These are phyloP conservation scores for Pelargonium australe DNA, from an alignment of 441 rosid genomes.

Conservation along the genomic window DNA sequence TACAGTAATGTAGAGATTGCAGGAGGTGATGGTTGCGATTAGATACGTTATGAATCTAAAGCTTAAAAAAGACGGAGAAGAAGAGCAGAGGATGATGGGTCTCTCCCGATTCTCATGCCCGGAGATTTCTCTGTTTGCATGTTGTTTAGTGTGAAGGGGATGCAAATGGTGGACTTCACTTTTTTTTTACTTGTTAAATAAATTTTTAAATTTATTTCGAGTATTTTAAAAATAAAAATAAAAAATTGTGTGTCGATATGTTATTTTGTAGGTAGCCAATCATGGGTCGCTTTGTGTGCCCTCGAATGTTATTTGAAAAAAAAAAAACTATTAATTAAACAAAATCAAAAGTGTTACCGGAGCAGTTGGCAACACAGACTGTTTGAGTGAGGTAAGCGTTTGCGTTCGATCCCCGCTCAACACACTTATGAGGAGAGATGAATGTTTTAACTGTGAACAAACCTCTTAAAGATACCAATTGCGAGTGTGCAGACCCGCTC, in stretches of 20 bases:
- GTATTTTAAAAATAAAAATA: neutral
- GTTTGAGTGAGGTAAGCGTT: too few species aligned
- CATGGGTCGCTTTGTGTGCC: neutral
- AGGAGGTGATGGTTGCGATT: neutral
- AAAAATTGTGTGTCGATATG: neutral
- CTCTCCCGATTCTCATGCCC: conserved; percentile 1
- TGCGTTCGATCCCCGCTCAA: too few species aligned
- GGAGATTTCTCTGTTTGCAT: neutral
- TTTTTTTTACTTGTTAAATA: neutral
- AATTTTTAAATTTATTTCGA: neutral
- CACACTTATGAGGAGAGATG: too few species aligned
- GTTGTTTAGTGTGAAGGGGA: neutral
- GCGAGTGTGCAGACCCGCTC: too few species aligned
- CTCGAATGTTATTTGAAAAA: neutral
- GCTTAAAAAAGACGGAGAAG: neutral
- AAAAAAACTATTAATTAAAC: too few species aligned
- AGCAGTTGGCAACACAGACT: too few species aligned
- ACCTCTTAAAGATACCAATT: too few species aligned
- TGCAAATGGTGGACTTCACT: neutral
- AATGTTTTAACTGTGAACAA: too few species aligned
- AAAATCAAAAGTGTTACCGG: too few species aligned
- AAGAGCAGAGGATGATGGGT: neutral
- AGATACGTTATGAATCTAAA: neutral
- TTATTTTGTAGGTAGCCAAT: neutral
- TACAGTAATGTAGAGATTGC: neutral